phyloP scores from a whole-genome alignment of 805 yeast species.

The Lachancea quebecensis region DNA sequence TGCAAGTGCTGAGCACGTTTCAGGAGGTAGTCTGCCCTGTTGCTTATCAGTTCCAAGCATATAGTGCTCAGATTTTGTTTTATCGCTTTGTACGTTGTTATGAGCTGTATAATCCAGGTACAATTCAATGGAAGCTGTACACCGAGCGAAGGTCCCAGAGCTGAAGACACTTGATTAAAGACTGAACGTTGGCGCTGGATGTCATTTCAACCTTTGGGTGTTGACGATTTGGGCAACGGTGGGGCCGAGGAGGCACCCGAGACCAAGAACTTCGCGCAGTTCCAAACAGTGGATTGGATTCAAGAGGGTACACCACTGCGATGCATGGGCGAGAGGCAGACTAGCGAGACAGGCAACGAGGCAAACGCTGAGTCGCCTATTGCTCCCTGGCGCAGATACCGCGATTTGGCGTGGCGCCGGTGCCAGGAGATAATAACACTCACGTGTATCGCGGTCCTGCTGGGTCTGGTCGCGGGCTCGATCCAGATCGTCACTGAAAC shows the following conservation, averaged over 20 bases:
- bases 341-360: constrained; percentile 37
- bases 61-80: too few relatives aligned
- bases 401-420: constrained; percentile 19
- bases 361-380: constrained; percentile 2
- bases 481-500: constrained; percentile 80
- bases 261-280: constrained; percentile 44
- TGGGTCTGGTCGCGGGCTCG: constrained; percentile 79
- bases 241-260: constrained; percentile 18
- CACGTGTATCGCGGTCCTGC: constrained; percentile 63
- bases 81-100: too few relatives aligned
- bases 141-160: too few relatives aligned
- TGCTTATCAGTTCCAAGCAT: too few relatives aligned
- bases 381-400: constrained; percentile 10
- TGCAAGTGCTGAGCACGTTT: too few relatives aligned
- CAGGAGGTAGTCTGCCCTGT: too few relatives aligned
- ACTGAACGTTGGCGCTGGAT: background rate
- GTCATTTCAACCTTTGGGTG: constrained; percentile 2
- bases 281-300: constrained; percentile 65
- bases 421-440: constrained; percentile 57
- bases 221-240: background rate
- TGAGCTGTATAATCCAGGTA: too few relatives aligned
- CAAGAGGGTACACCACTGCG: constrained; percentile 22
- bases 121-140: too few relatives aligned
- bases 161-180: background rate
- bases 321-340: too few relatives aligned